These are phyloP conservation scores for Gaertneriomyces semiglobifer DNA, from an alignment of 192 early-diverging fungal genomes.

Conservation along the genomic window DNA sequence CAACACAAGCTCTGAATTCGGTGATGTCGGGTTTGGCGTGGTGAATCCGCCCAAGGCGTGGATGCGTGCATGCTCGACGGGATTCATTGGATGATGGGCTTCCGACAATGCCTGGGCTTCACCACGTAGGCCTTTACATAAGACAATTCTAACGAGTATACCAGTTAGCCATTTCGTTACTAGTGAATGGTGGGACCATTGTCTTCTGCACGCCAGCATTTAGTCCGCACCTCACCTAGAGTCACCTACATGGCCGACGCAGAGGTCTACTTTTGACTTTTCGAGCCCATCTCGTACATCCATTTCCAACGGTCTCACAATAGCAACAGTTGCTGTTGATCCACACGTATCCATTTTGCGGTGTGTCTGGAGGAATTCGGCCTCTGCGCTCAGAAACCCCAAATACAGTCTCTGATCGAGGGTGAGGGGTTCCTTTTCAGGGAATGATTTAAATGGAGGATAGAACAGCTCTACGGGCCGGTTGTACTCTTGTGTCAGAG, in stretches of 20 bases:
- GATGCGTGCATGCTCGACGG: constrained; percentile 6
- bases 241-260: constrained; percentile 4
- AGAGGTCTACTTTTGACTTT: background rate
- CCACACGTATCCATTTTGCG: constrained; percentile 9
- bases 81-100: constrained; percentile 3
- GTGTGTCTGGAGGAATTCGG: constrained; percentile 7
- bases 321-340: constrained; percentile 9
- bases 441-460: constrained; percentile 1
- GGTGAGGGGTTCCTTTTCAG: constrained; percentile 12
- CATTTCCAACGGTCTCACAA: constrained; percentile 2
- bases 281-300: background rate
- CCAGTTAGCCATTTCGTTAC: background rate
- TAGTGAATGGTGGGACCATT: too few species aligned
- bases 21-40: background rate
- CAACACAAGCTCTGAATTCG: constrained; percentile 11
- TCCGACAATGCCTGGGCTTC: constrained; percentile 10
- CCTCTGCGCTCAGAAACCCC: constrained; percentile 18
- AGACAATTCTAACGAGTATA: background rate
- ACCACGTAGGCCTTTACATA: constrained; percentile 1
- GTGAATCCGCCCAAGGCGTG: constrained; percentile 17
- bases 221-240: background rate
- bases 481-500: background rate
- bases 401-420: constrained; percentile 15
- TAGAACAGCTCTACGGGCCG: constrained; percentile 1
- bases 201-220: too few species aligned